Conservation (phyloP, 805 yeast species). For the Kluyveromyces wickerhamii region DNA sequence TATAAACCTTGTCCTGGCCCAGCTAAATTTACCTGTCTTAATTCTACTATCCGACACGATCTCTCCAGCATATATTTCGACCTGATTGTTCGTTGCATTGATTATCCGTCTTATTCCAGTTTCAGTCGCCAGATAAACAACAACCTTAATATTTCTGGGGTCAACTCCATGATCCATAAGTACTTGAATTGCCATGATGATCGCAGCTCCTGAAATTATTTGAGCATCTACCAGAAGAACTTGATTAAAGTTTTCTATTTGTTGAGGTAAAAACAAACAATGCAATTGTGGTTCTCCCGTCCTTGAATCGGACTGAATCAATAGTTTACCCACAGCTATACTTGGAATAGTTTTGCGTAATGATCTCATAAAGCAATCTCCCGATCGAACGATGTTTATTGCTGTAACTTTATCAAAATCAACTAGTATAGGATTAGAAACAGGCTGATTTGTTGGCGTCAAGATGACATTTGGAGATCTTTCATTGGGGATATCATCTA, state of each 20-base stretch:
- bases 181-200: slow-evolving; percentile 89
- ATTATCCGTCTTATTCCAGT: slow-evolving; percentile 65
- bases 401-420: slow-evolving; percentile 50
- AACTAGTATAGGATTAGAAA: slow-evolving; percentile 24
- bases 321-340: slow-evolving; percentile 68
- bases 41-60: slow-evolving; percentile 42
- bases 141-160: slow-evolving; percentile 54
- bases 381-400: slow-evolving; percentile 78
- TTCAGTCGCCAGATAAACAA: slow-evolving; percentile 70
- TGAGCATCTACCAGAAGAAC: slow-evolving; percentile 80
- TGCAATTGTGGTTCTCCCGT: slow-evolving; percentile 96
- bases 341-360: slow-evolving; percentile 71
- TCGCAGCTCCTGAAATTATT: slow-evolving; percentile 85
- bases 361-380: slow-evolving; percentile 84
- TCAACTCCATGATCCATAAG: slow-evolving; percentile 70
- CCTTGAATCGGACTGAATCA: slow-evolving; percentile 77
- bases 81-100: slow-evolving; percentile 58
- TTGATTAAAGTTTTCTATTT: slow-evolving; percentile 27
- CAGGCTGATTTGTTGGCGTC: slow-evolving; percentile 35
- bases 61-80: slow-evolving; percentile 62
- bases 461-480: slow-evolving; percentile 23
- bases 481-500: slow-evolving; percentile 40
- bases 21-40: slow-evolving; percentile 40
- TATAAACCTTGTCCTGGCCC: slow-evolving; percentile 60
- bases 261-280: slow-evolving; percentile 60